Percentiles rank a stretch among this genome's conserved stretches.
Evolutionary conservation across 1,139 yeast species (phyloP).

Genomic region (Geotrichum siamense): DNA sequence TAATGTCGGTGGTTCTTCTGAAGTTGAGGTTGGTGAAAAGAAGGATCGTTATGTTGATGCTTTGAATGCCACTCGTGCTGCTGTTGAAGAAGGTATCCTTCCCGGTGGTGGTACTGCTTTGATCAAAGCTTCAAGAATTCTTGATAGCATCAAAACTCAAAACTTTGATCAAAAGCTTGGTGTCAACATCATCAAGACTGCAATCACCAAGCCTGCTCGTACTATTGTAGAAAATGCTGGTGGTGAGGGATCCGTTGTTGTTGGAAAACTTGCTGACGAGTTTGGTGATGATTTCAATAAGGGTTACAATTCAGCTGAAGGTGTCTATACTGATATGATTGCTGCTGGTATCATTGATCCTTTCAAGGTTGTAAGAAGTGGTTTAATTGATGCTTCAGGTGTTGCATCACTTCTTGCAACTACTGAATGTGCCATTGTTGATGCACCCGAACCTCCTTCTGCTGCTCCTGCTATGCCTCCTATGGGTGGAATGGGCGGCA

Average conservation of each 20-base stretch:
- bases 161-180: constrained; percentile 98
- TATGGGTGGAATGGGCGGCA: constrained; percentile 60
- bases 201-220: constrained; percentile 95
- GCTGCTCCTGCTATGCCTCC: constrained; percentile 53
- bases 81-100: constrained; percentile 97
- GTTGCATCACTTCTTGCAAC: constrained; percentile 97
- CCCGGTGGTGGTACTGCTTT: constrained; percentile 99
- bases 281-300: constrained; percentile 79
- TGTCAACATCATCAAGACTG: constrained; percentile 90
- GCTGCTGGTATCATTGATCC: constrained; percentile 98
- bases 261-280: constrained; percentile 81
- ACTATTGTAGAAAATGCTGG: constrained; percentile 98
- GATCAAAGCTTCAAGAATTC: constrained; percentile 82
- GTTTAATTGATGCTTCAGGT: constrained; percentile 95
- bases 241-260: constrained; percentile 96
- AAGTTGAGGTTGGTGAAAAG: constrained; percentile 99
- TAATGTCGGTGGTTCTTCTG: constrained; percentile 97
- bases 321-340: constrained; percentile 93
- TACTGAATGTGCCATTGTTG: constrained; percentile 97
- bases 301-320: constrained; percentile 93
- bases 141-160: constrained; percentile 71
- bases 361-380: constrained; percentile 96
- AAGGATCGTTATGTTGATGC: constrained; percentile 99
- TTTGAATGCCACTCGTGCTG: constrained; percentile 98
- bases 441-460: constrained; percentile 86